Conservation (phyloP, 176 grass and related monocot genomes). For the Aegilops tauschii region DNA sequence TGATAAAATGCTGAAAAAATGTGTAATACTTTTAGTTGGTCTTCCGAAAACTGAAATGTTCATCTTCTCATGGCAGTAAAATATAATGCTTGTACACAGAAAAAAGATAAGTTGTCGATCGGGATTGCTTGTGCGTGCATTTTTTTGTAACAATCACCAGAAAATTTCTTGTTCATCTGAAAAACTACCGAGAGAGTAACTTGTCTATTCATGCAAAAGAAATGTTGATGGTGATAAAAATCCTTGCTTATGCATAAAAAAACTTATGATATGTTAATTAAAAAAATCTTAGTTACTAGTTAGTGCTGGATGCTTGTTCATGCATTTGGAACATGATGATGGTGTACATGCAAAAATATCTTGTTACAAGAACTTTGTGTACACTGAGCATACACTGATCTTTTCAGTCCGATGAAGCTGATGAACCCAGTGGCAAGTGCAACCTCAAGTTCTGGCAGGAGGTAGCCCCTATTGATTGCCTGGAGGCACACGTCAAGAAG, state of each 20-base stretch:
- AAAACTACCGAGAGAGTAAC: no score
- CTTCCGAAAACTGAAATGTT: neutral
- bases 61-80: neutral
- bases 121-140: neutral
- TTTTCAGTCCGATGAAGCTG: slow-evolving; percentile 29
- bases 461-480: slow-evolving; percentile 16
- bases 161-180: neutral
- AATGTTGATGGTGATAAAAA: neutral
- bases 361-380: neutral
- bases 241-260: neutral
- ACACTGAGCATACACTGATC: neutral
- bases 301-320: neutral
- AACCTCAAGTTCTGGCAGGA: slow-evolving; percentile 49
- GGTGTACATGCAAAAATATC: neutral
- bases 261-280: neutral
- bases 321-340: neutral
- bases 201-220: neutral
- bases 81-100: neutral
- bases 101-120: neutral
- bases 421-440: slow-evolving; percentile 32
- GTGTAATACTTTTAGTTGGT: neutral
- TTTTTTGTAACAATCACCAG: neutral
- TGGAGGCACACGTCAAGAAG: slow-evolving; percentile 23
- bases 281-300: neutral
- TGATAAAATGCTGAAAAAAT: neutral